Base-by-base conservation (phyloP, 1,284 basidiomycete species). In the Coniferiporia sulphurascens region DNA sequence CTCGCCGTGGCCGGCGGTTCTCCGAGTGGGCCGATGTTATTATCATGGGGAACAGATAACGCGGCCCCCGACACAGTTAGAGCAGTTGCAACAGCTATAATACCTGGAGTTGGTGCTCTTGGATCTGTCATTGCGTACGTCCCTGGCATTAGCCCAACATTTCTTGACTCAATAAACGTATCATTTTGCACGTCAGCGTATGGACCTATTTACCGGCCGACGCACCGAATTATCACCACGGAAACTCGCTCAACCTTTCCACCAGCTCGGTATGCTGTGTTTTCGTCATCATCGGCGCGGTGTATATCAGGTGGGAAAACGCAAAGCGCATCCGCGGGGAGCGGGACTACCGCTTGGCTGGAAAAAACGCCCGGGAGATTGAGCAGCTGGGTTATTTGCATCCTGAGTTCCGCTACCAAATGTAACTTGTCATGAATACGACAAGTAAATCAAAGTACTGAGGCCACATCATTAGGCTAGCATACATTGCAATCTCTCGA, bases 401-500 rank as follows among this genome's bases (percentile, higher is more conserved):
- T 67, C 78, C 78, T n/a, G 62, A 65, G 5, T 79, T 76, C 64
- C 69, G 73, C 21, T 79, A 76, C 59, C 76, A 77, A 60, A 61
- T 72, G 38, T 76, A 61, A 72, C 27, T 27, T 27, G 3, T 5
- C 27, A 27, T 27, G 27, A 5, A 3, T 27, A 5, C 27, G 27
- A 5, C 27, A 27, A 27, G 5, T 27, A 27, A 27, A 27, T 27
- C 27, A 27, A 27, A 27, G 27, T 27, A 5, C 5, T 27, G 27
- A 27, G 27, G 27, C 27, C 27, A 27, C 27, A 27, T 27, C 27
- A 27, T 27, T 27, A 27, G 27, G 27, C 27, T 27, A 5, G 5
- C 27, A 27, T 27, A 27, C 5, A n/a, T n/a, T n/a, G n/a, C n/a
- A 27, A 5, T 27, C 27, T 27, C 27, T 27, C 27, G 27, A 27